Conservation (phyloP, 768 basidiomycete species). For the Thelephora aurantiotincta region DNA sequence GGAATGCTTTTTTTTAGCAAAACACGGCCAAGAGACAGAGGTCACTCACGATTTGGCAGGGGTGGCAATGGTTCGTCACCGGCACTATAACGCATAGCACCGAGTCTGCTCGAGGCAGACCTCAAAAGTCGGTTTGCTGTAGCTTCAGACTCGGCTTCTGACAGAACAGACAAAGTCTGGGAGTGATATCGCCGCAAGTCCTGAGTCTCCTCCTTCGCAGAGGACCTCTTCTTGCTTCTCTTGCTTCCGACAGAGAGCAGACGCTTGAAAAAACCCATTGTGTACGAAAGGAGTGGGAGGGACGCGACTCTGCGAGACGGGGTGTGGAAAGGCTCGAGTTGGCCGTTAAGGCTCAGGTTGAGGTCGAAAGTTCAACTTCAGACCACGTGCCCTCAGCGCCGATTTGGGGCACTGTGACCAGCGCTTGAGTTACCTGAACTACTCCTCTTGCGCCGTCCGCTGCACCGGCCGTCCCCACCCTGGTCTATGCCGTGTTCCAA, state of each 20-base stretch:
- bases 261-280: conserved; percentile 60
- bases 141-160: conserved; percentile 27
- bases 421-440: too few species aligned
- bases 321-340: too few species aligned
- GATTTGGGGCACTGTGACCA: not conserved
- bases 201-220: conserved; percentile 12
- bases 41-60: conserved; percentile 38
- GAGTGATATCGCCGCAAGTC: conserved; percentile 12
- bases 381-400: too few species aligned
- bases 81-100: conserved; percentile 44
- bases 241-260: conserved; percentile 56
- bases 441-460: too few species aligned
- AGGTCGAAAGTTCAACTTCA: too few species aligned
- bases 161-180: conserved; percentile 3
- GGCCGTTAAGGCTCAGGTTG: too few species aligned
- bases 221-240: conserved; percentile 38
- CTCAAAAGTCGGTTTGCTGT: conserved; percentile 40
- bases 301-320: not conserved
- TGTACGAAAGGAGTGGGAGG: conserved; percentile 4
- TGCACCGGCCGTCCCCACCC: too few species aligned
- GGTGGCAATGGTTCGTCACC: conserved; percentile 46
- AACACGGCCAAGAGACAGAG: not conserved
- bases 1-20: conserved; percentile 3
- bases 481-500: too few species aligned
- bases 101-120: conserved; percentile 35